A percentile compares a stretch with the other conserved stretches of the same genome.
Evolutionary conservation across 805 yeast genomes (phyloP).

Genomic region (Hanseniaspora lindneri): DNA sequence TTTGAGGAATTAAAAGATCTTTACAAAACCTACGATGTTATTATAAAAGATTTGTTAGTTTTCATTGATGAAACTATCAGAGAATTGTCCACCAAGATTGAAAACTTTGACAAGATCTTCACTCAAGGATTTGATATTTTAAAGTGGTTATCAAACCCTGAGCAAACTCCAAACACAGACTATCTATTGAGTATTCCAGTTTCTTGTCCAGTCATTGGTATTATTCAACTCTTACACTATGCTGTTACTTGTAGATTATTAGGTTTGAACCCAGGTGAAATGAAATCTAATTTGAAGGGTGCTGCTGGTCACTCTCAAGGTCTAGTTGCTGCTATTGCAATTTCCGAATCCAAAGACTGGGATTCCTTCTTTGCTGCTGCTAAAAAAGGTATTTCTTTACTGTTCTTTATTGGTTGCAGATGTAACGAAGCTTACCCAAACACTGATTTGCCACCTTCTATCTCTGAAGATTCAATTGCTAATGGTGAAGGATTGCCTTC

Average conservation of each 20-base stretch:
- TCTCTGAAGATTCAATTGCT: slow-evolving; percentile 81
- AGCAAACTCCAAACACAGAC: slow-evolving; percentile 78
- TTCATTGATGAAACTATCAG: slow-evolving; percentile 59
- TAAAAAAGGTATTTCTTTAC: slow-evolving; percentile 65
- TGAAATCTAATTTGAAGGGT: slow-evolving; percentile 53
- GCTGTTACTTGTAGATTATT: slow-evolving; percentile 74
- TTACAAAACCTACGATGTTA: slow-evolving; percentile 62
- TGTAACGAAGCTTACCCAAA: slow-evolving; percentile 83
- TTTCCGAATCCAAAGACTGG: slow-evolving; percentile 78
- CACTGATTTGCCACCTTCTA: slow-evolving; percentile 87
- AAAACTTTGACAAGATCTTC: slow-evolving; percentile 73
- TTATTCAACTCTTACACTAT: slow-evolving; percentile 87
- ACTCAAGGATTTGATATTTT: slow-evolving; percentile 87
- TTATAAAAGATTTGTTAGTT: slow-evolving; percentile 58
- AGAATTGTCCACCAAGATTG: slow-evolving; percentile 54
- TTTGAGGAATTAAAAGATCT: slow-evolving; percentile 89
- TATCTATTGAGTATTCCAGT: slow-evolving; percentile 84
- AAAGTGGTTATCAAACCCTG: slow-evolving; percentile 76
- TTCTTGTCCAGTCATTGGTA: slow-evolving; percentile 93
- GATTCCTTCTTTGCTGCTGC: slow-evolving; percentile 62
- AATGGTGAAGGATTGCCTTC: slow-evolving; percentile 94
- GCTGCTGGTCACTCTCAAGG: slow-evolving; percentile 88
- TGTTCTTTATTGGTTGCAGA: slow-evolving; percentile 89
- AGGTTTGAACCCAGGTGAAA: slow-evolving; percentile 82
- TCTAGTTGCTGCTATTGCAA: slow-evolving; percentile 82